Conservation (phyloP, 768 basidiomycete genomes). For the Serendipita sp. region DNA sequence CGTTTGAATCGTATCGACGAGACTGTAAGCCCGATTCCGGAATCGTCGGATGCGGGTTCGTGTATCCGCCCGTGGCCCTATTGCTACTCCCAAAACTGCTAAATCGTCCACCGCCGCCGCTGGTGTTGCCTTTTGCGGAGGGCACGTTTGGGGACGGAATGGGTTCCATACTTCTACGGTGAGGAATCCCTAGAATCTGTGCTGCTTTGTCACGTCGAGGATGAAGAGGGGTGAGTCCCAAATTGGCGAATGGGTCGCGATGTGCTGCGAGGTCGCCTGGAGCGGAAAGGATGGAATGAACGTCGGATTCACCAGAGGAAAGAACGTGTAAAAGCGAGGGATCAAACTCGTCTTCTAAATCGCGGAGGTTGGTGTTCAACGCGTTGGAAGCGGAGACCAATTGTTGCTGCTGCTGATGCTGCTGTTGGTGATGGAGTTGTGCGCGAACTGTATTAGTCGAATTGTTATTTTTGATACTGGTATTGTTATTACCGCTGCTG, state of each 20-base stretch:
- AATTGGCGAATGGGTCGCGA: not conserved
- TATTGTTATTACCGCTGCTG: not conserved
- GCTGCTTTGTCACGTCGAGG: conserved; percentile 57
- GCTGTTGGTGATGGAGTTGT: no score
- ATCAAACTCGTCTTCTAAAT: not conserved
- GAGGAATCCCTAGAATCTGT: conserved; percentile 51
- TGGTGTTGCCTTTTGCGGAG: not conserved
- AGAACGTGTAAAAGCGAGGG: not conserved
- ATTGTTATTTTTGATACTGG: not conserved
- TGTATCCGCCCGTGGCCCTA: not conserved
- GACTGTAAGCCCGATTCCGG: not conserved
- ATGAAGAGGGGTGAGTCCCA: not conserved
- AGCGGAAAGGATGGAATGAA: not conserved
- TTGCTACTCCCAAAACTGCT: not conserved
- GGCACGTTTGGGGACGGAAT: conserved; percentile 31
- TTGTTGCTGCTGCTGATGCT: no score
- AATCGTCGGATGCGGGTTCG: not conserved
- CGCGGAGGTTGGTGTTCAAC: not conserved
- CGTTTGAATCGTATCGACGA: not conserved
- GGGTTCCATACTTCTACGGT: conserved; percentile 64
- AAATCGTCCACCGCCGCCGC: not conserved
- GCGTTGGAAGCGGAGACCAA: not conserved
- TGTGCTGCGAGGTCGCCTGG: not conserved
- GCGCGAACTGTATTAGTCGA: not conserved
- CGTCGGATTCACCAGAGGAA: not conserved